These are phyloP conservation scores for Syzygium syzygioides DNA, from an alignment of 441 rosid species.

Conservation along the genomic window DNA sequence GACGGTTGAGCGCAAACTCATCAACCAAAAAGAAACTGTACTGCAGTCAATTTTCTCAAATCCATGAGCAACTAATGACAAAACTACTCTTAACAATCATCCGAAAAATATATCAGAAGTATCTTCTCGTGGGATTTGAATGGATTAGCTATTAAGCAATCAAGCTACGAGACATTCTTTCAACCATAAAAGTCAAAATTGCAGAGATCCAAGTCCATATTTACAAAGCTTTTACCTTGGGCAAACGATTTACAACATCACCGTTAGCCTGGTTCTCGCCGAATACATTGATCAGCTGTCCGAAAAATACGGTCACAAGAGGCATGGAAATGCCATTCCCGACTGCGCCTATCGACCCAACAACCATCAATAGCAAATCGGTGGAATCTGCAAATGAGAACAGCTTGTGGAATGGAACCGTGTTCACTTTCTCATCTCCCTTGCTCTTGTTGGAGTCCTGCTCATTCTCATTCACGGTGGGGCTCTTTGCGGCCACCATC, in stretches of 20 bases:
- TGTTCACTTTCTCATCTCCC: neutral
- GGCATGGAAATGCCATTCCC: neutral
- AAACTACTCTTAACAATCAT: neutral
- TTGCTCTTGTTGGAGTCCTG: neutral
- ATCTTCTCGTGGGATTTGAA: neutral
- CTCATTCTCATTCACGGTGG: neutral
- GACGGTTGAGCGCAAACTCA: neutral
- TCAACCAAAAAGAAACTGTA: too few species aligned
- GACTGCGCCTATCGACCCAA: neutral
- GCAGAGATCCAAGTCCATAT: neutral
- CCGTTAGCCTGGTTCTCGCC: neutral
- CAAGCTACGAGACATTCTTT: neutral
- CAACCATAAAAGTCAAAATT: neutral
- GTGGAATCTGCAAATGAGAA: neutral
- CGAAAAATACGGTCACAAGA: neutral
- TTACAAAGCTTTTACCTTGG: neutral
- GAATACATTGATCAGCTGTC: neutral
- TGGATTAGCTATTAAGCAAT: neutral
- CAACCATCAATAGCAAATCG: neutral
- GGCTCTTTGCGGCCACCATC: neutral
- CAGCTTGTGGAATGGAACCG: neutral
- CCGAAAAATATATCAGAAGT: neutral
- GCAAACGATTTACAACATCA: neutral
- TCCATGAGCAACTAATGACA: too few species aligned
- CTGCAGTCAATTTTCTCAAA: neutral